Evolutionary conservation across 768 basidiomycete species (phyloP).

Genomic region (Boletus barrowsii): DNA sequence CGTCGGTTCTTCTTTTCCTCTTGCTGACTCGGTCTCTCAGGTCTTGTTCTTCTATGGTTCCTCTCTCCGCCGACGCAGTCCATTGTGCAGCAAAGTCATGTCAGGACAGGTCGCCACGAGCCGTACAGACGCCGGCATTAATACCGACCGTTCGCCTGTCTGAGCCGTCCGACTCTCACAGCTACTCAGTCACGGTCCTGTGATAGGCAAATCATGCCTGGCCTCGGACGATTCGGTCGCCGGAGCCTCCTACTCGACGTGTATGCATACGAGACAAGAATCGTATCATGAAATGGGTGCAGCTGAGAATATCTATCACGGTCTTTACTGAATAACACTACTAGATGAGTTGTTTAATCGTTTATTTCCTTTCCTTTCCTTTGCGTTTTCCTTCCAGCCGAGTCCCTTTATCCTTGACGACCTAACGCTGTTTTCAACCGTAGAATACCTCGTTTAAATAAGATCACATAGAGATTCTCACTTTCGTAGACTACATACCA

Average conservation of each 20-base stretch:
- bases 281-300: slow-evolving; percentile 3
- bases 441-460: neutral
- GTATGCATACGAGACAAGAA: neutral
- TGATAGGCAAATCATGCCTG: slow-evolving; percentile 8
- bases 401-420: no score
- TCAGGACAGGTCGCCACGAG: no score
- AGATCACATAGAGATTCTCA: slow-evolving; percentile 1
- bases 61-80: slow-evolving; percentile 20
- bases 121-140: neutral
- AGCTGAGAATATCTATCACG: neutral
- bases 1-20: neutral
- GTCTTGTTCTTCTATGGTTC: slow-evolving; percentile 29
- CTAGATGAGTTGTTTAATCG: neutral
- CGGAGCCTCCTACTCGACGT: no score
- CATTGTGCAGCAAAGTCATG: slow-evolving; percentile 17
- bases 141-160: neutral
- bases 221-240: slow-evolving; percentile 4
- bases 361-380: neutral
- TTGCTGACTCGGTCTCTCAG: slow-evolving; percentile 6
- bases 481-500: neutral
- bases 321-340: neutral
- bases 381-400: no score
- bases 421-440: no score
- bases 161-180: neutral
- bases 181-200: neutral